phyloP scores from a whole-genome alignment of 2,329 filamentous ascomycete genomes.

The Exophiala xenobiotica region DNA sequence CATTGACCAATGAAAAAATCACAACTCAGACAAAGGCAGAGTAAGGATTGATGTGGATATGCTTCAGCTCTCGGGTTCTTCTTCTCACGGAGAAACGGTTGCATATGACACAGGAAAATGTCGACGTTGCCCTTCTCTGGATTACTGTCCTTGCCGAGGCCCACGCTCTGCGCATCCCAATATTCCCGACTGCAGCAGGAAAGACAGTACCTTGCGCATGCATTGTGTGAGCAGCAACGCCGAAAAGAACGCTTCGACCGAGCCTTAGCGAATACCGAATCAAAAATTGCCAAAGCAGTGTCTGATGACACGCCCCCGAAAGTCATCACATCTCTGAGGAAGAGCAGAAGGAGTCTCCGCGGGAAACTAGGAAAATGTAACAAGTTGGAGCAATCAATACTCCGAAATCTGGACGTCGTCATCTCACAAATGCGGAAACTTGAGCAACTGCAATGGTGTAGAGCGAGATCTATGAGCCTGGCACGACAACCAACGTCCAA shows the following conservation, averaged over 20 bases:
- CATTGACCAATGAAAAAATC: too few relatives aligned
- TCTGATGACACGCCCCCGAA: not conserved
- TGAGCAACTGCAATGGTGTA: not conserved
- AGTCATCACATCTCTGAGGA: not conserved
- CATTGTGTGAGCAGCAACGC: conserved; percentile 12
- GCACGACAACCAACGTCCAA: not conserved
- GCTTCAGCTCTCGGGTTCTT: not conserved
- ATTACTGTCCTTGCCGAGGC: not conserved
- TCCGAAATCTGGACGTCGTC: not conserved
- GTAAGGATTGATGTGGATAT: too few relatives aligned
- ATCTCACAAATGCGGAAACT: not conserved
- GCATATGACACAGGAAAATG: not conserved
- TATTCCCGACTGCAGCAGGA: conserved; percentile 24
- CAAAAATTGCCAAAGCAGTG: not conserved
- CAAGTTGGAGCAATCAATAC: not conserved
- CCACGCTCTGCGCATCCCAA: conserved; percentile 13
- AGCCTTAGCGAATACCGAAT: not conserved
- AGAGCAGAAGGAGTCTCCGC: not conserved
- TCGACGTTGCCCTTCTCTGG: not conserved
- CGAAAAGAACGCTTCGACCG: conserved; percentile 4
- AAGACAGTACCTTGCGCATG: conserved; percentile 15
- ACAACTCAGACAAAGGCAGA: too few relatives aligned
- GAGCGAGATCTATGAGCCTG: not conserved
- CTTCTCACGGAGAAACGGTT: not conserved
- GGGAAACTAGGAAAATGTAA: not conserved